A percentile compares a stretch with the other conserved stretches of the same genome.
These are phyloP conservation scores for Trifolium dubium DNA, from an alignment of 306 rosid genomes.

Conservation along the genomic window DNA sequence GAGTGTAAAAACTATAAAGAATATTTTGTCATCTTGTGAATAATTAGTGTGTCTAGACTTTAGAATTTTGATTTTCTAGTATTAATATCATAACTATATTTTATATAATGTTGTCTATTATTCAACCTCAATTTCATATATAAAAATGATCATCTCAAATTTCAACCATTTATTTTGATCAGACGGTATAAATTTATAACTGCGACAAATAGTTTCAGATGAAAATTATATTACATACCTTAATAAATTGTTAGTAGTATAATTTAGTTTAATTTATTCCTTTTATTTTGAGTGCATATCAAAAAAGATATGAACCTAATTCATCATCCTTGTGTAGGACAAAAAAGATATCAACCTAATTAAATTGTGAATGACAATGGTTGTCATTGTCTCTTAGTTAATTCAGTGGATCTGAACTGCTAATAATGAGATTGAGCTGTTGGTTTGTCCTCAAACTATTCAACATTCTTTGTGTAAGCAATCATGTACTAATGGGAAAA, in stretches of 20 bases:
- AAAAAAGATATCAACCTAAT: slow-evolving; percentile 9
- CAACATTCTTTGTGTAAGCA: slow-evolving; percentile 46
- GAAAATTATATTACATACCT: background rate
- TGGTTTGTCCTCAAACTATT: slow-evolving; percentile 40
- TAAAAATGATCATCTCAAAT: no score
- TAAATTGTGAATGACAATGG: slow-evolving; percentile 31
- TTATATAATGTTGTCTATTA: background rate
- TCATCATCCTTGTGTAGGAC: slow-evolving; percentile 40
- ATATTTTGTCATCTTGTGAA: slow-evolving; percentile 42
- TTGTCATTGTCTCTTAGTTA: slow-evolving; percentile 24
- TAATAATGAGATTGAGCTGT: slow-evolving; percentile 38
- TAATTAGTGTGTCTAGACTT: slow-evolving; percentile 12
- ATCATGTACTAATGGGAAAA: slow-evolving; percentile 43
- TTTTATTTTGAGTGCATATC: slow-evolving; percentile 16
- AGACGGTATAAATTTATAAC: no score
- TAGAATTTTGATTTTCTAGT: slow-evolving; percentile 40
- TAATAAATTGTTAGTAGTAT: background rate
- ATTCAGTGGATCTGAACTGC: slow-evolving; percentile 44
- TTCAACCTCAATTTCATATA: no score
- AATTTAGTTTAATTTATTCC: background rate
- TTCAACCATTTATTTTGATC: no score
- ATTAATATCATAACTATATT: slow-evolving; percentile 26
- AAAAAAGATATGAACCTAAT: background rate
- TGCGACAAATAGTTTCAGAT: no score
- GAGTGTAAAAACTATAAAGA: slow-evolving; percentile 27